phyloP scores from a whole-genome alignment of 306 rosid species.

The Nissolia schottii region DNA sequence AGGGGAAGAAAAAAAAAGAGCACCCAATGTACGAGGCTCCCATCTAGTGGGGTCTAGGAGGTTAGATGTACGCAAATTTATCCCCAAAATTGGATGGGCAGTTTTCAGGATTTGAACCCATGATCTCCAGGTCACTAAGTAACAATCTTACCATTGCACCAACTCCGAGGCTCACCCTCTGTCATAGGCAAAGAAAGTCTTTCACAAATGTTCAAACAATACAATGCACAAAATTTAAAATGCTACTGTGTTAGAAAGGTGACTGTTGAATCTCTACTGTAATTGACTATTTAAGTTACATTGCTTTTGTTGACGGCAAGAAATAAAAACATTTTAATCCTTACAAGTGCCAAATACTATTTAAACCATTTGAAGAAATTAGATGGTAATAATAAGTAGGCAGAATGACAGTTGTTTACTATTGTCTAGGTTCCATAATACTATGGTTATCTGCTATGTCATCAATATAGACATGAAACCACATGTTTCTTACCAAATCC shows the following conservation, averaged over 20 bases:
- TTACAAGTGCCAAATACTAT: background rate
- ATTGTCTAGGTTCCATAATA: background rate
- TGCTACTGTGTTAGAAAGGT: background rate
- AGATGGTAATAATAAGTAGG: background rate
- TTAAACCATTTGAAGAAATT: background rate
- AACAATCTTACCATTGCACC: too few species aligned
- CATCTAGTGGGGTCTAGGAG: too few species aligned
- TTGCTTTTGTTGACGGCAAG: background rate
- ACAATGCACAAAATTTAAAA: background rate
- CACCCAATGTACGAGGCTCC: too few species aligned
- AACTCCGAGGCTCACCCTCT: too few species aligned
- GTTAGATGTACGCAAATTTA: too few species aligned
- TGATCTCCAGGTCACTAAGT: too few species aligned
- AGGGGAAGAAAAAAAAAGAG: background rate
- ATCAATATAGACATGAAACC: background rate
- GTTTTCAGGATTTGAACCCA: too few species aligned
- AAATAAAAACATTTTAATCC: background rate
- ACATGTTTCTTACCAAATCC: background rate
- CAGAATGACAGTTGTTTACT: background rate
- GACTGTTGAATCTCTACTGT: background rate
- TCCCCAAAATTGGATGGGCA: too few species aligned
- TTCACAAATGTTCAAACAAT: background rate
- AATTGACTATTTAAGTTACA: background rate
- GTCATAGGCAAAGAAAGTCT: background rate
- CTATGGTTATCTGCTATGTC: background rate